These are phyloP conservation scores for Cladophialophora yegresii DNA, from an alignment of 2,329 filamentous ascomycete species.

Conservation along the genomic window DNA sequence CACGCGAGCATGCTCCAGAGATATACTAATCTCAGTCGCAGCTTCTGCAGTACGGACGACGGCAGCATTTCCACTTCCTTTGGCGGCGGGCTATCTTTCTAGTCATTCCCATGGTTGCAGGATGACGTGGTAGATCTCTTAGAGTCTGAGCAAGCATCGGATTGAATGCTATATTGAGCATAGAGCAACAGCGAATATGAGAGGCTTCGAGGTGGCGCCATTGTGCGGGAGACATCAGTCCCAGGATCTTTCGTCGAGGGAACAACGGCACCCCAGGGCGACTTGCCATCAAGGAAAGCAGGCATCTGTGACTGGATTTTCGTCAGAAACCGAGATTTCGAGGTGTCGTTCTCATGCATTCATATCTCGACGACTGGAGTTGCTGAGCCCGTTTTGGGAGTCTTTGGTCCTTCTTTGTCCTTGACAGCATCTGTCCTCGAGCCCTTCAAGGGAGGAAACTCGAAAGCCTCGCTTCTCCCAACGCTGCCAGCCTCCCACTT, in stretches of 20 bases:
- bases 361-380: conserved; percentile 31
- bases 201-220: neutral
- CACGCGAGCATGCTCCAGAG: neutral
- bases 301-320: neutral
- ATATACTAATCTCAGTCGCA: neutral
- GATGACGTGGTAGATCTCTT: neutral
- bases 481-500: conserved; percentile 55
- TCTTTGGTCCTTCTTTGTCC: conserved; percentile 31
- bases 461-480: conserved; percentile 56
- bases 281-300: neutral
- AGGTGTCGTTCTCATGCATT: neutral
- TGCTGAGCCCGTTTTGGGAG: conserved; percentile 30
- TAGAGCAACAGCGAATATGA: neutral
- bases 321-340: neutral
- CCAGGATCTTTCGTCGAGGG: neutral
- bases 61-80: neutral
- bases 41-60: neutral
- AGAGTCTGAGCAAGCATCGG: neutral
- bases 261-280: too few species aligned
- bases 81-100: neutral
- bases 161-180: neutral
- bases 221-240: neutral
- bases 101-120: neutral
- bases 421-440: conserved; percentile 29
- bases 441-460: conserved; percentile 58